Evolutionary conservation across 139 green algal species (phyloP), one percentile per base, ranked within the genome.

Genomic region (Coelastrella sp.): DNA sequence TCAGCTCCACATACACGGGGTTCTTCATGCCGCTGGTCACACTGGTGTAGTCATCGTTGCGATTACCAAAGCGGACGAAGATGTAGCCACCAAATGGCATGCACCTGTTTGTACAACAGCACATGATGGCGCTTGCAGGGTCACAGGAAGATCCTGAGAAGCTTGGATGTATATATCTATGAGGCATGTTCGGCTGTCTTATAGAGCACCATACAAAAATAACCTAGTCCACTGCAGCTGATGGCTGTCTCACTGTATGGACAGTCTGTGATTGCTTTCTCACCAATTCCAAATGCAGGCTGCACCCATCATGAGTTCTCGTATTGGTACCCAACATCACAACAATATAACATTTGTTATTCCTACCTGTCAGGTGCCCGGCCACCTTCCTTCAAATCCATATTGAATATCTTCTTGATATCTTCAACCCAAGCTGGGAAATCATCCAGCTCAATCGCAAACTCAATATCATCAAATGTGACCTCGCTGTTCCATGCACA

Each of bases 381-480:
- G 17, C 78, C 78, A 56, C 78, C 47, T 19, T 87, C 65, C 19
- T 85, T 20, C 2, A 91, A 68, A 56, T 91, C 78, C 6, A 60
- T 19, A 16, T 71, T 0, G 3, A 80, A 60, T 17, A 91, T 74
- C 13, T 81, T 91, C 66, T 80, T 80, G 19, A 91, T 56, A 61
- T 91, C 87, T 6, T 86, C 65, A 19, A 81, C 68, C 87, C 87
- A 91, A 6, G 83, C 83, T 22, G 83, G 83, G 68, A 88, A 80
- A 6, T 88, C 83, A 5, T 88, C 83, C 19, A 80, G 83, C 20
- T 91, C 87, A 17, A 91, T 91, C 3, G 77, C 65, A 59, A 91
- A 73, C 19, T 85, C 87, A 14, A 81, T 73, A 75, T 91, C 87
- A 17, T 91, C 87, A 6, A 86, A 80, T 19, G 87, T 85, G 5